A percentile compares a stretch with the other conserved stretches of the same genome.
Evolutionary conservation across 192 early-diverging fungal genomes (phyloP).

Genomic region (Geranomyces michiganensis): DNA sequence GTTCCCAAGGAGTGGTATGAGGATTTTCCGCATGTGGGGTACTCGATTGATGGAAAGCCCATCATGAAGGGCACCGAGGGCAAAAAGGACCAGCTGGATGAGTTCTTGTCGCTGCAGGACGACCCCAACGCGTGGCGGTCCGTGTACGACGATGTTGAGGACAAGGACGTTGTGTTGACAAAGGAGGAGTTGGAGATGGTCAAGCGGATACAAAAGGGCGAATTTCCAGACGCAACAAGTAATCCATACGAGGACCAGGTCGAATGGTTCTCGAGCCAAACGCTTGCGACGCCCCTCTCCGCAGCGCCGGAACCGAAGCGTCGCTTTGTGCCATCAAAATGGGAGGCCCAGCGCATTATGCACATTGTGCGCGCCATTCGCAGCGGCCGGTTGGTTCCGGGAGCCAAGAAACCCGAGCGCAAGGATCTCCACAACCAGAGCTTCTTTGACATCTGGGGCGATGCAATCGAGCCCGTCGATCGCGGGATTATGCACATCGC

Average conservation of each 20-base stretch:
- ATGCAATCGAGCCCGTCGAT: slow-evolving; percentile 63
- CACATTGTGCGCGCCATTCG: slow-evolving; percentile 97
- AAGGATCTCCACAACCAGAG: slow-evolving; percentile 37
- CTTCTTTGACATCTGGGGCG: slow-evolving; percentile 88
- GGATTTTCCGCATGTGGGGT: slow-evolving; percentile 96
- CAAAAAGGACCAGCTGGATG: slow-evolving; percentile 83
- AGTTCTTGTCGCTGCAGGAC: slow-evolving; percentile 89
- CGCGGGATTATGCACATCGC: slow-evolving; percentile 76
- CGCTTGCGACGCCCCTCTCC: slow-evolving; percentile 76
- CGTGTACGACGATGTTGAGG: slow-evolving; percentile 79
- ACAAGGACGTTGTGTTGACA: slow-evolving; percentile 81
- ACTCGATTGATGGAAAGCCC: slow-evolving; percentile 91
- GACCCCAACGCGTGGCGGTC: slow-evolving; percentile 89
- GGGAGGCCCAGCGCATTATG: slow-evolving; percentile 93
- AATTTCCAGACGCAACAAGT: slow-evolving; percentile 81
- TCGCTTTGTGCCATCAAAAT: slow-evolving; percentile 92
- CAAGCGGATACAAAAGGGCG: slow-evolving; percentile 78
- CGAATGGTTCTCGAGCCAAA: slow-evolving; percentile 93
- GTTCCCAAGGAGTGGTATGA: slow-evolving; percentile 98
- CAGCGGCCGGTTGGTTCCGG: slow-evolving; percentile 77
- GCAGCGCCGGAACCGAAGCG: slow-evolving; percentile 95
- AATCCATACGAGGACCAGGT: slow-evolving; percentile 90
- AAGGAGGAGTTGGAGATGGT: slow-evolving; percentile 94
- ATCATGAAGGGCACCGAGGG: slow-evolving; percentile 83
- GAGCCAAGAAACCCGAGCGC: slow-evolving; percentile 36